These are phyloP conservation scores for Diplotaxis tenuifolia DNA, from an alignment of 345 rosid species.

Conservation along the genomic window DNA sequence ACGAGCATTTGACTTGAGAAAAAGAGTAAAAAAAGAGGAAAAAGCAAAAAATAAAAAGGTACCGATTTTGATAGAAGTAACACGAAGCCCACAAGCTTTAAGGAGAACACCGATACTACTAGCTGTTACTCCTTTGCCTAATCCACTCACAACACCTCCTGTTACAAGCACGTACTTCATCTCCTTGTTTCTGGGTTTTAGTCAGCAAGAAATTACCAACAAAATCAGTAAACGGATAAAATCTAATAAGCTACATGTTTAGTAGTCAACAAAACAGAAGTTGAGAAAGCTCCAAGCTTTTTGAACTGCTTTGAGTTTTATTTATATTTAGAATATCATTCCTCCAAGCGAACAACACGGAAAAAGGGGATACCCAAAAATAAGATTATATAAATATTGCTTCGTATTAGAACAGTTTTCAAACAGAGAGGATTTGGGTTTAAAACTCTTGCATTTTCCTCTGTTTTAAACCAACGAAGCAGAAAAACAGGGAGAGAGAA, in stretches of 20 bases:
- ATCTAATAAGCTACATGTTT: background rate
- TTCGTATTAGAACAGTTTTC: background rate
- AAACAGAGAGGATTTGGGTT: background rate
- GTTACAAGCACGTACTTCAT: conserved; percentile 64
- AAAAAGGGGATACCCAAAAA: background rate
- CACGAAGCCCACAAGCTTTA: conserved; percentile 73
- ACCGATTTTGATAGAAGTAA: conserved; percentile 85
- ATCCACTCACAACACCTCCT: conserved; percentile 72
- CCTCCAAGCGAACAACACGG: background rate
- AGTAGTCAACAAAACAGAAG: background rate
- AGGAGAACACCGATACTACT: conserved; percentile 68
- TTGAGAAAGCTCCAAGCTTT: background rate
- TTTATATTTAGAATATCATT: background rate
- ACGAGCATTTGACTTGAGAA: background rate
- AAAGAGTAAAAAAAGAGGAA: background rate
- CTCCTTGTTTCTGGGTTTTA: conserved; percentile 21
- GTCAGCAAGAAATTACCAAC: conserved; percentile 6
- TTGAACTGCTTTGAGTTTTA: conserved; percentile 5
- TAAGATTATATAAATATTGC: background rate
- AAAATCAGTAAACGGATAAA: background rate
- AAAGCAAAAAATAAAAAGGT: background rate
- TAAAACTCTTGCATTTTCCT: conserved; percentile 21
- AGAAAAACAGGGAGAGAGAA: background rate
- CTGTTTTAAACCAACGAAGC: conserved; percentile 5
- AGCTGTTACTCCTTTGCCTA: conserved; percentile 72